Evolutionary conservation across 2,329 filamentous ascomycete species (phyloP), one percentile per base, ranked within the genome.

Genomic region (Aspergillus proliferans): DNA sequence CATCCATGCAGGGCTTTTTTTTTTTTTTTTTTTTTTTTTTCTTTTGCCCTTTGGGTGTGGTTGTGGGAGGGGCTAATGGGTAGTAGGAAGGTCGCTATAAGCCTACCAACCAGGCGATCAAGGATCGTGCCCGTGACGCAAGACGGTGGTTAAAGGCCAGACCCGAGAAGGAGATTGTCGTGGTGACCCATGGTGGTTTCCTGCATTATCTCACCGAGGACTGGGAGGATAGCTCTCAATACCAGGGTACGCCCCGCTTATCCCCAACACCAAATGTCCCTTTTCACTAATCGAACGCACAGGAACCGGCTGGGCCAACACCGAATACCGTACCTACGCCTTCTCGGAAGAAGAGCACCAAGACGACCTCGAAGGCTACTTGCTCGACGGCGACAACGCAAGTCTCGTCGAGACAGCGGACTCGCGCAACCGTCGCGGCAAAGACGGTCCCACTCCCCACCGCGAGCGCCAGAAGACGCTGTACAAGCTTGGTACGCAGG

Each of bases 131-230:
- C 0, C 71, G 72, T n/a, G 76, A 75, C 21, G 81, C 82, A 5
- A 74, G 88, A 40, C 58, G 72, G 10, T 83, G 79, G 70, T 65
- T 93, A 52, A 71, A 71, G 58, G 61, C 55, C 8, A 61, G 73
- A 21, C 70, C 71, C 3, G 78, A 81, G 58, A 83, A 87, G 59
- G 80, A 92, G 58, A 80, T 95, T 24, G 82, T 85, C 0, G 76
- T 90, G 2, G 88, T 94, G 6, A 86, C 88, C 3, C 90, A 95
- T 60, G 90, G 90, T 1, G 87, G 86, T 1, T 87, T 91, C 58
- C 65, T 95, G 59, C 90, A 95, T 66, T 94, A 88, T 60, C 72
- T 95, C 54, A 93, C 88, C 0, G 81, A 90, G 57, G 89, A 95
- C 61, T 94, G 84, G 82, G 75, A 82, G 47, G 86, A 83, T 39